phyloP scores from a whole-genome alignment of 208 protist species.

The Wallacemonas sp. region DNA sequence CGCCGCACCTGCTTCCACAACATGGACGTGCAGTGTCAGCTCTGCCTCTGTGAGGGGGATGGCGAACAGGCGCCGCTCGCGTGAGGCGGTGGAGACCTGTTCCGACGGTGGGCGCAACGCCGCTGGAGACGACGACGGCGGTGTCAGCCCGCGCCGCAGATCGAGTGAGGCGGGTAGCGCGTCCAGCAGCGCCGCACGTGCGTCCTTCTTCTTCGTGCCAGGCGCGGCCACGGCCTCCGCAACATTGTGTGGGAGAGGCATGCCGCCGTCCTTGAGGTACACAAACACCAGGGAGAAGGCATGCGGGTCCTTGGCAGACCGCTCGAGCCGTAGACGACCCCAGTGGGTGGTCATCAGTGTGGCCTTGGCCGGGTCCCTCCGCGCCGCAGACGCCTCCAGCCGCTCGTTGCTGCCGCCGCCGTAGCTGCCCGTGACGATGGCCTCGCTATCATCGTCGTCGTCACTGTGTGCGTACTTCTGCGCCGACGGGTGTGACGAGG shows the following conservation, averaged over 20 bases:
- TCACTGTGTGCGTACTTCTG: not conserved
- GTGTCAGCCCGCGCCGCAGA: constrained; percentile 24
- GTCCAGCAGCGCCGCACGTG: constrained; percentile 41
- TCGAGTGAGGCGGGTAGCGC: constrained; percentile 36
- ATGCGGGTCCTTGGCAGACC: constrained; percentile 6
- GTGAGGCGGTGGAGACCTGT: not conserved
- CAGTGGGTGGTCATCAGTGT: constrained; percentile 14
- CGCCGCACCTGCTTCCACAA: constrained; percentile 57
- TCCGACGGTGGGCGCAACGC: constrained; percentile 6
- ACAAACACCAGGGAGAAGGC: constrained; percentile 66
- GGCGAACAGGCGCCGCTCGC: constrained; percentile 63
- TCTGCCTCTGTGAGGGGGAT: constrained; percentile 71
- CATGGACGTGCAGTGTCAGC: constrained; percentile 47
- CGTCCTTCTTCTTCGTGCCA: constrained; percentile 19
- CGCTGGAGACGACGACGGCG: not conserved
- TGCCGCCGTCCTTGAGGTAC: constrained; percentile 44
- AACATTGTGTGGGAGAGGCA: constrained; percentile 34
- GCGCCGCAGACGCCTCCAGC: not conserved
- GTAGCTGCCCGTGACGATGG: too few relatives aligned
- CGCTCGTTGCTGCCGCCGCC: not conserved
- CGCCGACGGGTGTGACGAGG: too few relatives aligned
- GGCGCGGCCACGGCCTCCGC: constrained; percentile 21
- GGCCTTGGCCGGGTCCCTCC: not conserved
- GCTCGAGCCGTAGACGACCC: constrained; percentile 16
- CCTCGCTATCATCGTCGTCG: not conserved